Base-by-base conservation (phyloP, 2,329 filamentous ascomycete genomes). In the Ramularia collo-cygni region DNA sequence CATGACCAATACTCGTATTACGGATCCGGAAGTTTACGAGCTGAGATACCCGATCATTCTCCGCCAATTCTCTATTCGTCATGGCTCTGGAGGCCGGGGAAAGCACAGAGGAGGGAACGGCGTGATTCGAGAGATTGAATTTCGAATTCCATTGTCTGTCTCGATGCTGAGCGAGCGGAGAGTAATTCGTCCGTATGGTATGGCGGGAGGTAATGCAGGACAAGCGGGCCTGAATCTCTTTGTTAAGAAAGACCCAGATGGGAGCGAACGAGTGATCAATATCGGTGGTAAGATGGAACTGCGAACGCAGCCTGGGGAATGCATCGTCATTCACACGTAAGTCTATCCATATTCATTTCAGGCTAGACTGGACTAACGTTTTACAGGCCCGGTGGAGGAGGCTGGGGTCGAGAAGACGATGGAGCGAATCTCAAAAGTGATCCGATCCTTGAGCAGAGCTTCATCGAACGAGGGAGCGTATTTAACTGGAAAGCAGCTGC, bases 1-100 rank as follows among this genome's bases (percentile, higher is more conserved):
- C 37, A 59, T 60, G 56, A 64, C 62, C 1, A 64, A 64, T 31
- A 64, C 62, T 2, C 52, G 57, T 17, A 64, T 62, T 37, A 62
- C 62, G 2, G 61, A 64, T 19, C 48, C 50, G 2, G 61, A 64
- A 43, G 44, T 62, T 4, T 43, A 60, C 7, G 62, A 64, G 48
- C 53, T 56, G 38, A 48, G 61, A 28, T 63, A 61, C 36, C 60
- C 61, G 6, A 53, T 62, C 13, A 42, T 64, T 15, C 40, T 64
- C 9, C 52, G 56, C 9, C 51, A 56, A 35, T 62, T 61, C 31
- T 47, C 44, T n/a, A 53, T 63, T 14, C 50, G 58, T 3, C 42
- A 53, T 18, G 58, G 53, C 26, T 55, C 50, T 6, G 59, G 59
- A 9, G 61, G 61, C 3, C 24, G 42, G 17, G 61, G 60, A 2